A percentile compares a stretch with the other conserved stretches of the same genome.
Evolutionary conservation across 2,329 filamentous ascomycete species (phyloP).

Genomic region (Alternaria triticina): DNA sequence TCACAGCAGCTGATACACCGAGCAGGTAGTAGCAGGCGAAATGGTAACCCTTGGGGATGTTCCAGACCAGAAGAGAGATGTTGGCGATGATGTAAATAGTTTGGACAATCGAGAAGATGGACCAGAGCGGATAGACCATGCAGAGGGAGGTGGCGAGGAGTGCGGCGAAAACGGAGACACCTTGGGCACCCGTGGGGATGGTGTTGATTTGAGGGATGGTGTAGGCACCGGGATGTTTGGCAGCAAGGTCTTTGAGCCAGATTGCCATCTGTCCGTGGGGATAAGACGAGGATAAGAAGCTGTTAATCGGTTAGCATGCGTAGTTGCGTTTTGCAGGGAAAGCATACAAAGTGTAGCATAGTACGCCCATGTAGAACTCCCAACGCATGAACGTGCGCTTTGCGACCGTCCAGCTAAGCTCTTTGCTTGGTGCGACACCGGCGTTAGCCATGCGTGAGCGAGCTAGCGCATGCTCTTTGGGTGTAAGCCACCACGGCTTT

Average conservation of each 20-base stretch:
- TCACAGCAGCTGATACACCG: slow-evolving; percentile 43
- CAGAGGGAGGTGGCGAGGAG: slow-evolving; percentile 60
- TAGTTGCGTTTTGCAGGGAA: too few relatives aligned
- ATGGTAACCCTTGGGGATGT: slow-evolving; percentile 55
- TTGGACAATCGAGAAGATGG: slow-evolving; percentile 54
- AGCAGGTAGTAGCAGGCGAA: slow-evolving; percentile 47
- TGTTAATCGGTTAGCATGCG: slow-evolving; percentile 11
- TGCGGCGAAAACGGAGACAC: slow-evolving; percentile 57
- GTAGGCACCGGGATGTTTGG: slow-evolving; percentile 45
- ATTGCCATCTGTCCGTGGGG: slow-evolving; percentile 59
- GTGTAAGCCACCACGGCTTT: slow-evolving; percentile 57
- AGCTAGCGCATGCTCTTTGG: slow-evolving; percentile 41
- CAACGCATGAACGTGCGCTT: slow-evolving; percentile 56
- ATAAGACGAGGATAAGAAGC: slow-evolving; percentile 49
- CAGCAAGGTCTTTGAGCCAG: slow-evolving; percentile 58
- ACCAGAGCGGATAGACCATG: slow-evolving; percentile 59
- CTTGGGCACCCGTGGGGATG: slow-evolving; percentile 57
- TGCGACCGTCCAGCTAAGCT: slow-evolving; percentile 53
- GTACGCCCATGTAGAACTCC: slow-evolving; percentile 60
- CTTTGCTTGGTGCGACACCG: slow-evolving; percentile 48
- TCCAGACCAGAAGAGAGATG: slow-evolving; percentile 58
- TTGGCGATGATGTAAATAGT: slow-evolving; percentile 53
- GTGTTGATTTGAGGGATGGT: slow-evolving; percentile 58
- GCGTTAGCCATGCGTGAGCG: slow-evolving; percentile 37
- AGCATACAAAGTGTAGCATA: slow-evolving; percentile 57